Percentiles rank a stretch among this genome's conserved stretches.
These are phyloP conservation scores for Kondoa malvinella DNA, from an alignment of 768 basidiomycete species.

Conservation along the genomic window DNA sequence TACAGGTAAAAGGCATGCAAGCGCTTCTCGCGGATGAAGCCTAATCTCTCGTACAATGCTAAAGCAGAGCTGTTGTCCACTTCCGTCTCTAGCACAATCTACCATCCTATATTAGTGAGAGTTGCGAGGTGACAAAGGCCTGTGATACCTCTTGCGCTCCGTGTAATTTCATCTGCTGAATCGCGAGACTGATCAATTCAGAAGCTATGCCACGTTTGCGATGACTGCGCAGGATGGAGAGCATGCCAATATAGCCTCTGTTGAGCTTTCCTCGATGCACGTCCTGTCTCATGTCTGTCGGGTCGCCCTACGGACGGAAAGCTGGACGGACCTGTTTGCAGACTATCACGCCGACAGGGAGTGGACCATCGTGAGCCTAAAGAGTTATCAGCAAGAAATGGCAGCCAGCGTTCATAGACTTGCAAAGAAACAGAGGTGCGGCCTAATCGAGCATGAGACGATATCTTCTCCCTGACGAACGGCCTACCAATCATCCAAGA, in stretches of 20 bases:
- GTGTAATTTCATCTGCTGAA: slow-evolving; percentile 62
- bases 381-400: not conserved
- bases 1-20: slow-evolving; percentile 84
- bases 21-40: slow-evolving; percentile 90
- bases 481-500: slow-evolving; percentile 80
- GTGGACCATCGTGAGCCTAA: slow-evolving; percentile 19
- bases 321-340: slow-evolving; percentile 51
- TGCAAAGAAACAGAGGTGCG: slow-evolving; percentile 17
- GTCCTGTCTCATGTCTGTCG: slow-evolving; percentile 38
- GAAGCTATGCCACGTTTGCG: slow-evolving; percentile 83
- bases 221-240: slow-evolving; percentile 68
- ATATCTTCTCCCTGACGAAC: slow-evolving; percentile 38
- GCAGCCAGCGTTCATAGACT: not conserved
- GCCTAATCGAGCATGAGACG: slow-evolving; percentile 43
- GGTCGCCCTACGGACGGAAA: not conserved
- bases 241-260: slow-evolving; percentile 95
- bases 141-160: slow-evolving; percentile 66
- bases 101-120: no score
- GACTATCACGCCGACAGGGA: slow-evolving; percentile 65
- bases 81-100: slow-evolving; percentile 94
- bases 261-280: slow-evolving; percentile 55
- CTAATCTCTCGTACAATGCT: slow-evolving; percentile 73
- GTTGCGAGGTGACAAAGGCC: slow-evolving; percentile 8
- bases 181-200: slow-evolving; percentile 61
- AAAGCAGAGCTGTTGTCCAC: slow-evolving; percentile 78